Percentiles rank a stretch among this genome's conserved stretches.
Conservation (phyloP, 2,329 filamentous ascomycete species). For the Podosphaera aphanis region DNA sequence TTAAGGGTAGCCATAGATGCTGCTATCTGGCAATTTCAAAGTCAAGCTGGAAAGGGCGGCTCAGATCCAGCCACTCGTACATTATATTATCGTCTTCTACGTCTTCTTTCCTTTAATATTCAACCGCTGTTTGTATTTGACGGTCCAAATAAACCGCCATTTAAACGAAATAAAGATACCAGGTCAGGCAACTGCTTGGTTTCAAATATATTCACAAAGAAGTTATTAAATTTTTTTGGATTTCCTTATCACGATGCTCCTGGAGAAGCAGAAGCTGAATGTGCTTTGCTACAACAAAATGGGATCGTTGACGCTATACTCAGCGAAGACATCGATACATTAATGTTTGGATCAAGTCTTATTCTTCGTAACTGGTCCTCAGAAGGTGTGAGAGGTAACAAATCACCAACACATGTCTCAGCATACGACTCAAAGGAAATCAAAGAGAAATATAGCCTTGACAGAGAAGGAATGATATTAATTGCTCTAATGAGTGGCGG, state of each 20-base stretch:
- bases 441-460: conserved; percentile 32
- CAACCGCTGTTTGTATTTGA: conserved; percentile 82
- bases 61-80: conserved; percentile 77
- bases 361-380: conserved; percentile 68
- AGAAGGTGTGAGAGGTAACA: conserved; percentile 38
- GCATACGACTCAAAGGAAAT: conserved; percentile 46
- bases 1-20: conserved; percentile 80
- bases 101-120: conserved; percentile 52
- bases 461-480: conserved; percentile 74
- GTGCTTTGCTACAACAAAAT: conserved; percentile 57
- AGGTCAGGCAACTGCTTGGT: conserved; percentile 39
- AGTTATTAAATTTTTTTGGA: conserved; percentile 62
- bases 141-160: conserved; percentile 58
- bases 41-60: conserved; percentile 64
- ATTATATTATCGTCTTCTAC: conserved; percentile 73
- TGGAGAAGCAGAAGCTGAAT: conserved; percentile 90
- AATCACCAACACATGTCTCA: conserved; percentile 63
- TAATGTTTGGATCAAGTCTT: conserved; percentile 80
- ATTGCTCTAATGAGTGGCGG: conserved; percentile 89
- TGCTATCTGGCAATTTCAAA: conserved; percentile 93
- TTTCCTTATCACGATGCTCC: conserved; percentile 71
- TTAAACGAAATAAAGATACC: conserved; percentile 69
- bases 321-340: conserved; percentile 87
- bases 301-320: conserved; percentile 81
- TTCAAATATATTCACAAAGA: conserved; percentile 56